These are phyloP conservation scores for Aspergillus tamarii DNA, from an alignment of 2,329 filamentous ascomycete species.

Conservation along the genomic window DNA sequence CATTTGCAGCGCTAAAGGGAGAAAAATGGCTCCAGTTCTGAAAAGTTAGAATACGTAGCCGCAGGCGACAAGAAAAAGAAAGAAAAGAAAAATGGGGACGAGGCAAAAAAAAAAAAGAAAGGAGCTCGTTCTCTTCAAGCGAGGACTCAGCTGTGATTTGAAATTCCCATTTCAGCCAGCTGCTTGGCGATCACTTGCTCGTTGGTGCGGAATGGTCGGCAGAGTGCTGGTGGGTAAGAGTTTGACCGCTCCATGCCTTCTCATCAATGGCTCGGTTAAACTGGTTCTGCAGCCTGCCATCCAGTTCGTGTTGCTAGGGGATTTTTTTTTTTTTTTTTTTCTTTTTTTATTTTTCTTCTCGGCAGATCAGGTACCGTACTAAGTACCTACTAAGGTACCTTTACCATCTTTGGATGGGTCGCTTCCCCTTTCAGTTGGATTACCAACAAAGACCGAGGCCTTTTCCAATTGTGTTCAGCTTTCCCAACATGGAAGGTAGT, in stretches of 20 bases:
- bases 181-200: constrained; percentile 7
- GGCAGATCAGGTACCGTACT: neutral
- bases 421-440: too few species aligned
- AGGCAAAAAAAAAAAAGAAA: neutral
- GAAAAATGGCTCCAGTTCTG: neutral
- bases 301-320: neutral
- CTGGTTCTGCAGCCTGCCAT: neutral
- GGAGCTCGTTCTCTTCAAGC: neutral
- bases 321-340: neutral
- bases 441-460: too few species aligned
- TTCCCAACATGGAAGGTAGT: neutral
- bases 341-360: neutral
- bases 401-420: too few species aligned
- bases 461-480: neutral
- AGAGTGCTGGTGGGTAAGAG: neutral
- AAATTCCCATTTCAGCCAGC: neutral
- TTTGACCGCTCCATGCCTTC: neutral
- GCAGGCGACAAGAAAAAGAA: neutral
- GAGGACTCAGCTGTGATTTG: constrained; percentile 1
- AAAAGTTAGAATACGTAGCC: neutral
- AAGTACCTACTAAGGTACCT: too few species aligned
- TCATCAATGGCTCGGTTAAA: neutral
- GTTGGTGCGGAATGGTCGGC: constrained; percentile 1
- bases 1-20: neutral
- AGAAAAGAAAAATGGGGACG: neutral